Conservation (phyloP, 305 asterid genomes). For the Fraxinus latifolia region DNA sequence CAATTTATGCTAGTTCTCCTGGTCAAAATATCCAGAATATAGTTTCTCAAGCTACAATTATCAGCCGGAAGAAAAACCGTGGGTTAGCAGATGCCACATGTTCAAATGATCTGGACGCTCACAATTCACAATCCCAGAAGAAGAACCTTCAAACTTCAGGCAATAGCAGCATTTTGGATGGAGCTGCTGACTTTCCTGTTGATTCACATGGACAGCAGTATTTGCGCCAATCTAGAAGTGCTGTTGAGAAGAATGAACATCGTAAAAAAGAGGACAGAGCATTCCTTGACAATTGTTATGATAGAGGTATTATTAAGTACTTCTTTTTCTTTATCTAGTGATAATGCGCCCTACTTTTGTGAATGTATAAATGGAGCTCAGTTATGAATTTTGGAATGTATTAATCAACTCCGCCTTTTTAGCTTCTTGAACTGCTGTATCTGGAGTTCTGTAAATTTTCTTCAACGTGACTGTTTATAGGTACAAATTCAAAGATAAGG, state of each 20-base stretch:
- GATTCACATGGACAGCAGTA: slow-evolving; percentile 42
- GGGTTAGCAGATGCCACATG: slow-evolving; percentile 49
- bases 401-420: background rate
- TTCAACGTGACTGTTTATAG: slow-evolving; percentile 33
- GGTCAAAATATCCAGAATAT: slow-evolving; percentile 44
- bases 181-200: slow-evolving; percentile 39
- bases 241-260: slow-evolving; percentile 41
- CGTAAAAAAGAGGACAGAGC: slow-evolving; percentile 43
- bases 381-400: background rate
- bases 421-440: slow-evolving; percentile 23
- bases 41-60: slow-evolving; percentile 36
- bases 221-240: slow-evolving; percentile 35
- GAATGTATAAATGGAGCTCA: background rate
- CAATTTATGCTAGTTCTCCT: slow-evolving; percentile 42
- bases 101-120: slow-evolving; percentile 45
- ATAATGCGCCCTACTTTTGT: background rate
- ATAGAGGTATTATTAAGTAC: slow-evolving; percentile 47
- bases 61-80: slow-evolving; percentile 57
- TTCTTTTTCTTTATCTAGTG: background rate
- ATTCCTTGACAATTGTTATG: slow-evolving; percentile 40
- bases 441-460: slow-evolving; percentile 16
- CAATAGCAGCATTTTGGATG: slow-evolving; percentile 33
- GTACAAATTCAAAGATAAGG: slow-evolving; percentile 48
- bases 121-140: slow-evolving; percentile 46
- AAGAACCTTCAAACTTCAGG: slow-evolving; percentile 40